Evolutionary conservation across 441 rosid genomes (phyloP), one percentile per base, ranked within the genome.

Genomic region (Rhodomyrtus psidioides): DNA sequence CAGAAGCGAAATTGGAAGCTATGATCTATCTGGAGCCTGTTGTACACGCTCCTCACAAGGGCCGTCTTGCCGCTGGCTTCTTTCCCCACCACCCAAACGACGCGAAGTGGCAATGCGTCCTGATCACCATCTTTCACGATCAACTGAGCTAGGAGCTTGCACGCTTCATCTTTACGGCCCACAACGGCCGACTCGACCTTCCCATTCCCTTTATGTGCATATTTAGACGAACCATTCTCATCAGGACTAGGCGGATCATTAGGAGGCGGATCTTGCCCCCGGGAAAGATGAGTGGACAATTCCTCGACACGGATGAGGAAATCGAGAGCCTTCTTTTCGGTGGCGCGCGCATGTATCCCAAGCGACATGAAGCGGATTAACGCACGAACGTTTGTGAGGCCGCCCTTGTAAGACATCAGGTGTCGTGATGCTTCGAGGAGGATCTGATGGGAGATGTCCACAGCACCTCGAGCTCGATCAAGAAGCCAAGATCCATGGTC

Each of bases 141-240:
- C 62, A 58, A 58, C 62, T 12, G 17, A 58, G 4, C 4, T 0
- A 58, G 62, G 62, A 58, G 30, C 30, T 6, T 2, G 0, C 0
- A 3, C 8, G 1, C 62, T 58, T 58, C 30, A 58, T 0, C 0
- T 2, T 58, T 16, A 1, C 17, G 62, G 7, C 17, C 62, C 62
- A 58, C 30, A n/a, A 58, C n/a, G 30, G 12, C 62, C 1, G 62
- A 58, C 30, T 58, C 30, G 7, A 58, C 2, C 2, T 58, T 58
- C 62, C 62, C 17, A 58, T 58, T 57, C 15, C 16, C 9, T 12
- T 16, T 30, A 13, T 58, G 17, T 7, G 3, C 1, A 58, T 58
- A 26, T 1, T 28, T 6, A 7, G 0, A n/a, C 12, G 62, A n/a
- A 57, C 4, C 30, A 4, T 2, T 2, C 6, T 12, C 28, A 26